phyloP scores from a whole-genome alignment of 2,329 filamentous ascomycete species.

The Orbilia oligospora region DNA sequence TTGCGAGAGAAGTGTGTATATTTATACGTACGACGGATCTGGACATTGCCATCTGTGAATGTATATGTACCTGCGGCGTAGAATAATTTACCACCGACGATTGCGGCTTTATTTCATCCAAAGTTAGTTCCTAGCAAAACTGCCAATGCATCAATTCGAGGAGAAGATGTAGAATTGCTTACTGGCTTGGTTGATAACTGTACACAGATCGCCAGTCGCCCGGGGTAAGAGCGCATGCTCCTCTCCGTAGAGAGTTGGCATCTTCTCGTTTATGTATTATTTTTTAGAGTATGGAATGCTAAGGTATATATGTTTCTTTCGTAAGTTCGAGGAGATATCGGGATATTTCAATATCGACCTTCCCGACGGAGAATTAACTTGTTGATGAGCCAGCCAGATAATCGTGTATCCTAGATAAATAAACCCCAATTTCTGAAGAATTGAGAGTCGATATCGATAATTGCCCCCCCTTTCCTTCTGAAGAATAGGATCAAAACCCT shows the following conservation, averaged over 20 bases:
- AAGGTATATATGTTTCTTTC: not conserved
- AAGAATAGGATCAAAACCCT: not conserved
- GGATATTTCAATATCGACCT: not conserved
- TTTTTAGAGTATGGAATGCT: not conserved
- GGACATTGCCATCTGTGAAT: constrained; percentile 45
- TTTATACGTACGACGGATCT: constrained; percentile 45
- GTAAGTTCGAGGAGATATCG: too few species aligned
- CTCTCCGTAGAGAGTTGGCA: constrained; percentile 39
- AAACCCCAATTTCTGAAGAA: not conserved
- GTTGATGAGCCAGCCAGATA: not conserved
- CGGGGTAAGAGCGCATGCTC: constrained; percentile 43
- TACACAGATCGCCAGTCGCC: constrained; percentile 27
- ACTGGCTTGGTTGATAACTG: constrained; percentile 49
- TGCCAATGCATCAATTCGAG: not conserved
- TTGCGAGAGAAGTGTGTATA: not conserved
- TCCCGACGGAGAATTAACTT: constrained; percentile 11
- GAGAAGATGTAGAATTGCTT: not conserved
- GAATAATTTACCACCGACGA: constrained; percentile 48
- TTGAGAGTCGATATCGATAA: not conserved
- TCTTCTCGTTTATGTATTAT: not conserved
- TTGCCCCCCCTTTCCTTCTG: not conserved
- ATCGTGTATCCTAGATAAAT: not conserved
- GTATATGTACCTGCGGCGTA: constrained; percentile 50
- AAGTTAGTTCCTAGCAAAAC: constrained; percentile 2
- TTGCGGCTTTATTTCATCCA: constrained; percentile 21